phyloP scores from a whole-genome alignment of 108 stramenopile genomes.

The Cyclotella kingstonii region DNA sequence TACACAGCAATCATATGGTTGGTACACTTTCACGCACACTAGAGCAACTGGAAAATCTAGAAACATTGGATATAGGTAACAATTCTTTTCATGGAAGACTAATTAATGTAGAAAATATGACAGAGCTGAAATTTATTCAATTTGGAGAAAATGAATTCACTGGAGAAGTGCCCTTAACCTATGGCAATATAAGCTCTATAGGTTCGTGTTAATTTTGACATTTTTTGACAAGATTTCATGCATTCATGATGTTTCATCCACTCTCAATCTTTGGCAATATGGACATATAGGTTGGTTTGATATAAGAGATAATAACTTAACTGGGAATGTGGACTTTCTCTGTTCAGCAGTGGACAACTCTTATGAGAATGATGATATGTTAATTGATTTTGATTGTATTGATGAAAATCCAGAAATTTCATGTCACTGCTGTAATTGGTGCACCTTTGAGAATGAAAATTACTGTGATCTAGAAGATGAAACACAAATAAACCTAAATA shows the following conservation, averaged over 20 bases:
- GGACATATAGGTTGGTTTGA: constrained; percentile 1
- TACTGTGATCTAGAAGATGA: constrained; percentile 4
- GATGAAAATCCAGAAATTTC: neutral
- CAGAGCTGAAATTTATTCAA: neutral
- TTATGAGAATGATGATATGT: too few relatives aligned
- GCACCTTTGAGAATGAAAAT: constrained; percentile 12
- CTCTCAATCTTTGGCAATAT: neutral
- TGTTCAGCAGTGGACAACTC: neutral
- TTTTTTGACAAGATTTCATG: neutral
- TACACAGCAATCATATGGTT: constrained; percentile 42
- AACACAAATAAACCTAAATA: neutral
- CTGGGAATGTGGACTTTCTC: constrained; percentile 7
- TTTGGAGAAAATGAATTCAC: neutral
- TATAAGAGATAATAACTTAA: neutral
- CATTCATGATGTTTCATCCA: neutral
- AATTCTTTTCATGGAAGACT: constrained; percentile 29
- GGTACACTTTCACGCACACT: constrained; percentile 45
- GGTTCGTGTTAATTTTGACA: neutral
- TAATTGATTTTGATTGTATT: constrained; percentile 9
- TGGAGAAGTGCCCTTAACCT: constrained; percentile 10
- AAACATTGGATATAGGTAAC: constrained; percentile 44
- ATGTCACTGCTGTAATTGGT: constrained; percentile 7
- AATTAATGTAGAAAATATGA: constrained; percentile 2
- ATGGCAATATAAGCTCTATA: neutral
- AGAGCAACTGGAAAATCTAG: constrained; percentile 15